phyloP scores from a whole-genome alignment of 2,329 filamentous ascomycete species.

The Colletotrichum sp. region DNA sequence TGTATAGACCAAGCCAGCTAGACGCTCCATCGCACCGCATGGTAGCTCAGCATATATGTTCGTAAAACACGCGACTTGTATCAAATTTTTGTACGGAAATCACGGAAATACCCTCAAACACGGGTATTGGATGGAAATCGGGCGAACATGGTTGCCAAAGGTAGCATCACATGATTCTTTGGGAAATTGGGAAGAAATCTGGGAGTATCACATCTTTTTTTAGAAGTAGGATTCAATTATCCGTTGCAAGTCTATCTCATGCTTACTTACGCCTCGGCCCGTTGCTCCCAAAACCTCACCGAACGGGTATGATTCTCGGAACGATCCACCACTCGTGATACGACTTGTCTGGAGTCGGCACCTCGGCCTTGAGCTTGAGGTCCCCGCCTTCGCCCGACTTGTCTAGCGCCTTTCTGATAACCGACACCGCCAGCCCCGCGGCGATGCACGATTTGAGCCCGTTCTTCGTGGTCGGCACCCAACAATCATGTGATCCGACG shows the following conservation, averaged over 20 bases:
- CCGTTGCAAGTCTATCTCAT: background rate
- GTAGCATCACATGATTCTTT: slow-evolving; percentile 3
- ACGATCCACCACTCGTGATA: slow-evolving; percentile 72
- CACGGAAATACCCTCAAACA: background rate
- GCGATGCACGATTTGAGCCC: slow-evolving; percentile 74
- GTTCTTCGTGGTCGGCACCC: slow-evolving; percentile 63
- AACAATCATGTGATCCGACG: slow-evolving; percentile 62
- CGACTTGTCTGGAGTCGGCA: slow-evolving; percentile 55
- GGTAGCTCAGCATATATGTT: slow-evolving; percentile 4
- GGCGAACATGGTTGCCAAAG: background rate
- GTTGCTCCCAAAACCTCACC: background rate
- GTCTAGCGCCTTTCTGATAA: slow-evolving; percentile 60
- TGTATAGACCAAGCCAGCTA: slow-evolving; percentile 10
- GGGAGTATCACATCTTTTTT: background rate
- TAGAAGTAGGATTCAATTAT: background rate
- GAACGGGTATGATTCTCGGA: slow-evolving; percentile 46
- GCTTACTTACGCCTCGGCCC: background rate
- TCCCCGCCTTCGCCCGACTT: slow-evolving; percentile 28
- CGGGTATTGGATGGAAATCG: background rate
- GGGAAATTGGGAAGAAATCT: background rate
- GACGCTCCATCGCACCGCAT: background rate
- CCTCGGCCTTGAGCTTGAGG: slow-evolving; percentile 51
- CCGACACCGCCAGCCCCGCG: slow-evolving; percentile 66
- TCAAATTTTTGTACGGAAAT: slow-evolving; percentile 2
- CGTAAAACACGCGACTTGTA: background rate